Percentiles rank a stretch among this genome's conserved stretches.
Evolutionary conservation across 2,329 filamentous ascomycete genomes (phyloP).

Genomic region (Beauveria brongniartii): DNA sequence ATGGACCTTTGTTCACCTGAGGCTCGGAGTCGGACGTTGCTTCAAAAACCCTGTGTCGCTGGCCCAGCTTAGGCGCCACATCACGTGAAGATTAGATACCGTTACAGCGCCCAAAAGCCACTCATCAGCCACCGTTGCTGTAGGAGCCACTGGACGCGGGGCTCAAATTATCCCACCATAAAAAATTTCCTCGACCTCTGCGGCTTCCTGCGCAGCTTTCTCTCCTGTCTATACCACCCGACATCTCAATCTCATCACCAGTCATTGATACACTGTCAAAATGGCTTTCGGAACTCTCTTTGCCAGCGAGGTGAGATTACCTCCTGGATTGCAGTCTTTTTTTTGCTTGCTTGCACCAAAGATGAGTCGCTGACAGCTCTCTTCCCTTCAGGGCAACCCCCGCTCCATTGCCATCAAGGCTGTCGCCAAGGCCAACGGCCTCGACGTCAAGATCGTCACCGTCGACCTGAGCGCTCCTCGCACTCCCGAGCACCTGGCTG

Average conservation of each 20-base stretch:
- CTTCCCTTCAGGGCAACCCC: slow-evolving; percentile 63
- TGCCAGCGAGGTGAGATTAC: slow-evolving; percentile 61
- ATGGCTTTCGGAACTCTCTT: slow-evolving; percentile 99
- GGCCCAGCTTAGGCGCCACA: slow-evolving; percentile 6
- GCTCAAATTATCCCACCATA: slow-evolving; percentile 22
- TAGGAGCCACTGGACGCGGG: slow-evolving; percentile 24
- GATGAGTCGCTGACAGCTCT: slow-evolving; percentile 26
- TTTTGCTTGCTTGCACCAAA: slow-evolving; percentile 14
- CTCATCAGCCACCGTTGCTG: slow-evolving; percentile 18
- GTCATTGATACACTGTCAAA: slow-evolving; percentile 38
- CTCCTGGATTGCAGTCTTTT: not conserved
- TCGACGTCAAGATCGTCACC: slow-evolving; percentile 80
- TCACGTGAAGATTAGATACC: slow-evolving; percentile 21
- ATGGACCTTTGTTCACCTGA: slow-evolving; percentile 10
- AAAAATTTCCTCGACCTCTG: slow-evolving; percentile 25
- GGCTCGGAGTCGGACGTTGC: not conserved
- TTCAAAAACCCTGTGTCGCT: slow-evolving; percentile 8
- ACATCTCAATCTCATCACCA: slow-evolving; percentile 18
- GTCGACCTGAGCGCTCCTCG: slow-evolving; percentile 55
- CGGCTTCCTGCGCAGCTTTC: slow-evolving; percentile 16
- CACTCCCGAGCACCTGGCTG: slow-evolving; percentile 69
- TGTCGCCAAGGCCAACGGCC: slow-evolving; percentile 94
- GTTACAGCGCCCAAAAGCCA: slow-evolving; percentile 3
- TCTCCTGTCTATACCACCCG: slow-evolving; percentile 19
- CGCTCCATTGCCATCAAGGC: slow-evolving; percentile 83